Evolutionary conservation across 768 basidiomycete genomes (phyloP).

Genomic region (Trametes sanguinea): DNA sequence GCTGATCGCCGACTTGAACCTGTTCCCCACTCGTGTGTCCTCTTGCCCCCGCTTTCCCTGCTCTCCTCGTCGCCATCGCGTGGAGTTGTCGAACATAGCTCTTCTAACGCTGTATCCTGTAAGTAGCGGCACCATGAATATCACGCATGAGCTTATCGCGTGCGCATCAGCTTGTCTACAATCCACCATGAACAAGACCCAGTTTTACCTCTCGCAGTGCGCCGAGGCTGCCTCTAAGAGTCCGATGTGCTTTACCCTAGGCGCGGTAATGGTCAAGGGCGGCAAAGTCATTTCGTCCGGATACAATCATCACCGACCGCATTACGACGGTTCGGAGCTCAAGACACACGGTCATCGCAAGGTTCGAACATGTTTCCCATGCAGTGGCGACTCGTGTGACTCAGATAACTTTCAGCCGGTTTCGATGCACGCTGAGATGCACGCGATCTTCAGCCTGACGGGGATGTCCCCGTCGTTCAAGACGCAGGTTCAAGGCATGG

Average conservation of each 20-base stretch:
- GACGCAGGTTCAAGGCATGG: conserved; percentile 52
- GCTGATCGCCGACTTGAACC: not conserved
- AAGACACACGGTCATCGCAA: conserved; percentile 42
- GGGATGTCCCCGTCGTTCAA: conserved; percentile 53
- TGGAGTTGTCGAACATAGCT: not conserved
- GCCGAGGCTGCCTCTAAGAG: conserved; percentile 51
- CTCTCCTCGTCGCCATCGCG: not conserved
- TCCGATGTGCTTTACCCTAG: conserved; percentile 51
- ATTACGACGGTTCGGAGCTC: conserved; percentile 50
- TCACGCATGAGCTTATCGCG: not conserved
- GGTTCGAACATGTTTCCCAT: conserved; percentile 32
- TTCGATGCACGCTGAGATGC: conserved; percentile 67
- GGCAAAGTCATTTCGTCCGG: conserved; percentile 56
- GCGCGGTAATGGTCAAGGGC: conserved; percentile 52
- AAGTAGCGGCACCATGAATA: not conserved
- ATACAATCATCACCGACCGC: conserved; percentile 55
- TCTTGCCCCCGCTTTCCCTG: not conserved
- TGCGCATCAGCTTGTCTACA: conserved; percentile 6
- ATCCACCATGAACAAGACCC: conserved; percentile 46
- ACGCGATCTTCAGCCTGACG: conserved; percentile 54
- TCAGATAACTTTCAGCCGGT: conserved; percentile 30
- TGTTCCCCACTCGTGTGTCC: not conserved
- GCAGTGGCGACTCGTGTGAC: conserved; percentile 13
- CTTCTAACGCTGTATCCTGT: not conserved
- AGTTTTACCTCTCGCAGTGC: conserved; percentile 55